phyloP scores from a whole-genome alignment of 1,139 yeast species.

The Schwanniomyces etchellsii region DNA sequence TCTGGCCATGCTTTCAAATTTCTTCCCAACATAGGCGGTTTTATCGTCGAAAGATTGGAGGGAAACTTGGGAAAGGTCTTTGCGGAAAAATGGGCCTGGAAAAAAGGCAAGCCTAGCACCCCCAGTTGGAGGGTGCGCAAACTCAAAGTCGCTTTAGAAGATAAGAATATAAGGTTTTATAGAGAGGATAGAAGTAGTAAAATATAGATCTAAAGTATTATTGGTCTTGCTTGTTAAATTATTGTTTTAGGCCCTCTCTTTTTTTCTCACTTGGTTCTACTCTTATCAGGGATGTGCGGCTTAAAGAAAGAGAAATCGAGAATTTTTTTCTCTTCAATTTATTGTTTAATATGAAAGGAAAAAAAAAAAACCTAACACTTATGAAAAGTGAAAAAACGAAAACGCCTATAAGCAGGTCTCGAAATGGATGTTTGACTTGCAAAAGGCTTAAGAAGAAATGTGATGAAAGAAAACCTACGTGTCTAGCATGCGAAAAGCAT shows the following conservation, averaged over 20 bases:
- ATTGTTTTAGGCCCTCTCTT: no score
- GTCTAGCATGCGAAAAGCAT: constrained; percentile 4
- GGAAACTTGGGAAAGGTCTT: not conserved
- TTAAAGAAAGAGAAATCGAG: no score
- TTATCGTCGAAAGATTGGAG: constrained; percentile 10
- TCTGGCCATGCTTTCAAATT: constrained; percentile 41
- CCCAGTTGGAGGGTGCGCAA: constrained; percentile 1
- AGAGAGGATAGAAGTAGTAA: not conserved
- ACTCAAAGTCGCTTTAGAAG: not conserved
- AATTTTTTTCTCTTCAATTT: no score
- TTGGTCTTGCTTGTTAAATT: not conserved
- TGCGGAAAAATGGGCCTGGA: not conserved
- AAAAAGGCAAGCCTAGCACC: not conserved
- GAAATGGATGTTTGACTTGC: constrained; percentile 4
- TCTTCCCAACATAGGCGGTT: constrained; percentile 37
- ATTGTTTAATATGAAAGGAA: no score
- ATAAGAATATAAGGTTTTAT: not conserved
- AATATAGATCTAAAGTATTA: not conserved
- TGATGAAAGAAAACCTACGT: constrained; percentile 5
- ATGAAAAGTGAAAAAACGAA: constrained; percentile 2
- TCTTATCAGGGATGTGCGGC: no score
- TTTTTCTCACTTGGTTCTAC: no score
- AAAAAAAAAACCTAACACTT: no score
- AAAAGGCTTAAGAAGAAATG: constrained; percentile 6
- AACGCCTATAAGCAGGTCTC: constrained; percentile 10